A percentile compares a stretch with the other conserved stretches of the same genome.
These are phyloP conservation scores for Papiliotrema flavescens DNA, from an alignment of 1,284 basidiomycete species.

Conservation along the genomic window DNA sequence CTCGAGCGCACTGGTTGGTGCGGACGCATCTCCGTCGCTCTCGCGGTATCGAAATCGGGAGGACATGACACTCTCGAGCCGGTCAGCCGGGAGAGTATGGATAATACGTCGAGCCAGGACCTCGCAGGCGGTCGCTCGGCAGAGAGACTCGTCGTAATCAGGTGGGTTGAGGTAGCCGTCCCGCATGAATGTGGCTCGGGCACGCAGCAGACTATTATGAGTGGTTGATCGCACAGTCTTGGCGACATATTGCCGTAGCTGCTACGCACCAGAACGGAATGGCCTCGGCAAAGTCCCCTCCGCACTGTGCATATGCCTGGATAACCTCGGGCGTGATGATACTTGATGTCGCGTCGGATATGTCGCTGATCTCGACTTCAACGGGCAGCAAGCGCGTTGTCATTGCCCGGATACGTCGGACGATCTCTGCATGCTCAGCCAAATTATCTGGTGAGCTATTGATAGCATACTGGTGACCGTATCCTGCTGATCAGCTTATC, in stretches of 20 bases:
- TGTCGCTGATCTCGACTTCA: constrained; percentile 52
- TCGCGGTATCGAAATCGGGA: constrained; percentile 70
- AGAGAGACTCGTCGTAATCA: constrained; percentile 79
- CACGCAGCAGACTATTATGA: constrained; percentile 63
- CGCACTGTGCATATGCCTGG: constrained; percentile 49
- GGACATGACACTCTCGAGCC: constrained; percentile 63
- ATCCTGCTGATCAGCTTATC: constrained; percentile 15
- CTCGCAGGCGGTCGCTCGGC: constrained; percentile 81
- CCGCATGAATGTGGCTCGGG: constrained; percentile 69
- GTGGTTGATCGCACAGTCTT: background rate
- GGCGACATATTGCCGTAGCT: background rate
- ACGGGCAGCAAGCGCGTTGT: constrained; percentile 74
- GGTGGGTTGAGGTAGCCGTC: constrained; percentile 52
- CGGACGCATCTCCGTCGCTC: constrained; percentile 70
- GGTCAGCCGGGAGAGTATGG: constrained; percentile 62
- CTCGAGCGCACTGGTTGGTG: constrained; percentile 72
- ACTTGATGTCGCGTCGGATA: constrained; percentile 44
- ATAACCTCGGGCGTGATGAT: constrained; percentile 51
- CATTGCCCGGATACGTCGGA: constrained; percentile 73
- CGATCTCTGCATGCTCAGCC: constrained; percentile 51
- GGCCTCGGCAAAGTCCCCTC: constrained; percentile 66
- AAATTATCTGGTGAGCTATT: background rate
- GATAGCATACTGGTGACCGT: constrained; percentile 28
- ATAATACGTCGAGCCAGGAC: constrained; percentile 78
- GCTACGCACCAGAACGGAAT: constrained; percentile 53